Evolutionary conservation across 1,139 yeast genomes (phyloP).

Genomic region (Sugiyamaella sp.): DNA sequence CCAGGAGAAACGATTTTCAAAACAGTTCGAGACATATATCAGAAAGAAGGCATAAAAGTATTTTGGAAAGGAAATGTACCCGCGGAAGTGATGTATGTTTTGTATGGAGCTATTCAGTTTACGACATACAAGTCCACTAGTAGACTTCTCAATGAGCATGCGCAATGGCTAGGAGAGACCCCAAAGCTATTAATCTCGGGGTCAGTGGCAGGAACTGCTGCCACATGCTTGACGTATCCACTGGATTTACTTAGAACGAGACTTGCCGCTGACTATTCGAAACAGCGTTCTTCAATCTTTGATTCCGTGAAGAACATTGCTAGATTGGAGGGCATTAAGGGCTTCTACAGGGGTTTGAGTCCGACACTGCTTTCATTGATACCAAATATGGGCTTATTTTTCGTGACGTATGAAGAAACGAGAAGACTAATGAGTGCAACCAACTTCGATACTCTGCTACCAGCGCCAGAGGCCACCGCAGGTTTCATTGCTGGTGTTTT

Average conservation of each 20-base stretch:
- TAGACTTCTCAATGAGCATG: constrained; percentile 41
- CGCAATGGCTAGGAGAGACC: constrained; percentile 44
- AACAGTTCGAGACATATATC: constrained; percentile 45
- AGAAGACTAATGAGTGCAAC: constrained; percentile 22
- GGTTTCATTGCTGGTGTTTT: constrained; percentile 78
- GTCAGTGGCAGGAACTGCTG: constrained; percentile 70
- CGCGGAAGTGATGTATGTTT: constrained; percentile 80
- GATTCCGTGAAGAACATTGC: constrained; percentile 50
- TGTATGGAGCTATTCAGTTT: constrained; percentile 87
- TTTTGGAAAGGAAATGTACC: constrained; percentile 97
- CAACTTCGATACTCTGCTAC: constrained; percentile 18
- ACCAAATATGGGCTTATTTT: constrained; percentile 68
- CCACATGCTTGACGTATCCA: constrained; percentile 81
- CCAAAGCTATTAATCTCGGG: constrained; percentile 68
- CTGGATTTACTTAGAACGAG: constrained; percentile 85
- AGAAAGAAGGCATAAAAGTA: constrained; percentile 60
- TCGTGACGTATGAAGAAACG: constrained; percentile 60
- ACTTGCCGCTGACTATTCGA: constrained; percentile 51
- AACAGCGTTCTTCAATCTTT: constrained; percentile 44
- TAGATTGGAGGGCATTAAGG: constrained; percentile 54
- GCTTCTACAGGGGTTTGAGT: constrained; percentile 64
- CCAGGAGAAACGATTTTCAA: constrained; percentile 39
- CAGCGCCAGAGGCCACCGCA: constrained; percentile 60
- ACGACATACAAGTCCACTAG: constrained; percentile 66
- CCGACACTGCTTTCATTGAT: constrained; percentile 69